phyloP scores from a whole-genome alignment of 441 rosid species.

The Erodium texanum region DNA sequence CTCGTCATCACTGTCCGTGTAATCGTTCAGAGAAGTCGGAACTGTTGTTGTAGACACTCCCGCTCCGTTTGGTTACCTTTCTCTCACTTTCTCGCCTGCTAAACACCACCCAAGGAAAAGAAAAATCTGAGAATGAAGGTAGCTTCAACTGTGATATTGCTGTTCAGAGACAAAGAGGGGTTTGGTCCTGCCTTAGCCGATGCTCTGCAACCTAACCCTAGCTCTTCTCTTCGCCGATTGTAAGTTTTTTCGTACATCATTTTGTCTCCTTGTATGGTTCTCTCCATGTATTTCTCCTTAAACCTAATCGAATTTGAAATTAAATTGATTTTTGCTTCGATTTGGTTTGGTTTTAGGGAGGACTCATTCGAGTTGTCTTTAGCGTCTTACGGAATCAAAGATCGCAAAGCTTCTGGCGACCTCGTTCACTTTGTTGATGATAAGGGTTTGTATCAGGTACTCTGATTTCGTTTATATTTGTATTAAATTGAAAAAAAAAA shows the following conservation, averaged over 20 bases:
- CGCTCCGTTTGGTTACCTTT: not conserved
- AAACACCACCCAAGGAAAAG: not conserved
- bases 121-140: slow-evolving; percentile 34
- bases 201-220: slow-evolving; percentile 38
- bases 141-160: slow-evolving; percentile 41
- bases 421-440: slow-evolving; percentile 43
- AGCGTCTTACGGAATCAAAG: slow-evolving; percentile 43
- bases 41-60: not conserved
- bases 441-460: slow-evolving; percentile 44
- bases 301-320: not conserved
- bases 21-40: no score
- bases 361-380: slow-evolving; percentile 49
- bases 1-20: no score
- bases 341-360: slow-evolving; percentile 28
- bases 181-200: slow-evolving; percentile 36
- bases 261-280: not conserved
- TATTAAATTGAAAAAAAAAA: not conserved
- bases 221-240: slow-evolving; percentile 38
- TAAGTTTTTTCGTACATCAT: slow-evolving; percentile 21
- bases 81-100: not conserved
- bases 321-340: not conserved
- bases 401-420: slow-evolving; percentile 33
- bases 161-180: slow-evolving; percentile 41
- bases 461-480: not conserved
- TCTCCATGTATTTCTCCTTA: slow-evolving; percentile 4